phyloP scores from a whole-genome alignment of 164 flowering plant species.

The Liriodendron chinense region DNA sequence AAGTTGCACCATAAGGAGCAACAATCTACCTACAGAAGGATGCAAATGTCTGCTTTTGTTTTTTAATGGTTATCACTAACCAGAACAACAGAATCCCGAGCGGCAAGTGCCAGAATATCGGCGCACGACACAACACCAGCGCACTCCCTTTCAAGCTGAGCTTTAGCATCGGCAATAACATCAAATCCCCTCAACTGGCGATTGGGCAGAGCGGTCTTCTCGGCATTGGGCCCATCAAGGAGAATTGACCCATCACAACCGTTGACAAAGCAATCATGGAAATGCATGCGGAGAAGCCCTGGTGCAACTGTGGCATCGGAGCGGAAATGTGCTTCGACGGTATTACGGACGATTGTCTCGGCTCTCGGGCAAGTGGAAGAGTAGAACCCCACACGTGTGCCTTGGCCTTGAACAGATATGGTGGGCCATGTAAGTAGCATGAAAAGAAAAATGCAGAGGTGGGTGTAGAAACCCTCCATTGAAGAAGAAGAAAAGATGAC shows the following conservation, averaged over 20 bases:
- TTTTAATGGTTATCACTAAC: constrained; percentile 18
- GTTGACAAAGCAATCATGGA: constrained; percentile 67
- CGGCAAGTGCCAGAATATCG: constrained; percentile 58
- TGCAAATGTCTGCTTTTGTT: too few species aligned
- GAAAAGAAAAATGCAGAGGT: neutral
- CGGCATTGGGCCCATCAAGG: constrained; percentile 37
- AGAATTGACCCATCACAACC: constrained; percentile 75
- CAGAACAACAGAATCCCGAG: constrained; percentile 53
- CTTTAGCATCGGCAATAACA: constrained; percentile 53
- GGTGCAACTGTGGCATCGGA: constrained; percentile 43
- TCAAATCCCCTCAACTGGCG: constrained; percentile 38
- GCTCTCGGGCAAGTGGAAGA: constrained; percentile 36
- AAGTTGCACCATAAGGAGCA: too few species aligned
- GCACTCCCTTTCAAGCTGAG: constrained; percentile 45
- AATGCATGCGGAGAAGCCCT: constrained; percentile 52
- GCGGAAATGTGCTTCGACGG: constrained; percentile 30
- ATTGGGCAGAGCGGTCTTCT: constrained; percentile 45
- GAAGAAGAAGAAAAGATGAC: neutral
- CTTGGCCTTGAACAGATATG: constrained; percentile 24
- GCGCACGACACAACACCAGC: constrained; percentile 70
- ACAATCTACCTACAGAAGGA: too few species aligned
- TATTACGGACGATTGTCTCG: constrained; percentile 38
- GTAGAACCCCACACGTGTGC: constrained; percentile 47
- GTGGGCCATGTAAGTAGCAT: neutral
- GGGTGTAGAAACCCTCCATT: constrained; percentile 2